A percentile compares a stretch with the other conserved stretches of the same genome.
These are phyloP conservation scores for Collybiopsis confluens DNA, from an alignment of 768 basidiomycete species.

Conservation along the genomic window DNA sequence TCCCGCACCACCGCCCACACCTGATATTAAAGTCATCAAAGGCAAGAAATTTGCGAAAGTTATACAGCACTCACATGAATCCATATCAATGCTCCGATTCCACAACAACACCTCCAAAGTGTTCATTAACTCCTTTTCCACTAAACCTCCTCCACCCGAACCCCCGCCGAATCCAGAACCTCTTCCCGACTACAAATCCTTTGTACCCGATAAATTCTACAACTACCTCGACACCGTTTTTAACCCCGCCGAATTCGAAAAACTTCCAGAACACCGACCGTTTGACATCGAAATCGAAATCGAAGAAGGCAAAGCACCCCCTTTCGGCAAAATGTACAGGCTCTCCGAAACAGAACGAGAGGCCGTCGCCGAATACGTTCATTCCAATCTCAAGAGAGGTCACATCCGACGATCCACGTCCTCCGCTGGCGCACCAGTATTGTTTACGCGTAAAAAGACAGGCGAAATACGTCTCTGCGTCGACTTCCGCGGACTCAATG, in stretches of 20 bases:
- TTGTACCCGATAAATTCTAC: too few species aligned
- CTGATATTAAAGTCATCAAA: too few species aligned
- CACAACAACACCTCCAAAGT: too few species aligned
- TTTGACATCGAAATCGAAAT: conserved; percentile 29
- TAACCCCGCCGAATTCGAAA: conserved; percentile 17
- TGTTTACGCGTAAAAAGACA: conserved; percentile 22
- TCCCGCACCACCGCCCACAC: too few species aligned
- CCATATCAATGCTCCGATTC: too few species aligned
- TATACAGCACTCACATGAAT: too few species aligned
- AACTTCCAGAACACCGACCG: conserved; percentile 21
- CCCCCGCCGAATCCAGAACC: too few species aligned
- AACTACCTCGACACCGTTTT: conserved; percentile 25
- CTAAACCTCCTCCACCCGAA: too few species aligned
- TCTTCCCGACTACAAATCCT: too few species aligned
- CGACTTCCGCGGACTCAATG: conserved; percentile 19
- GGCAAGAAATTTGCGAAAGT: too few species aligned
- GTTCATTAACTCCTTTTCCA: too few species aligned
- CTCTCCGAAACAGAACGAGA: conserved; percentile 24
- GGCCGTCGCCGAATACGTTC: conserved; percentile 26
- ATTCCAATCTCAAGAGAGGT: conserved; percentile 24
- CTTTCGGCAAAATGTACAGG: conserved; percentile 26
- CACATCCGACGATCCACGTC: conserved; percentile 22
- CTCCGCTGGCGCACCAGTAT: conserved; percentile 16
- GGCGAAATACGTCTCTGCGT: conserved; percentile 20
- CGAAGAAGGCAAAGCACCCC: conserved; percentile 22